phyloP scores from a whole-genome alignment of 148 eudicot genomes.

The Rhododendron ovatum region DNA sequence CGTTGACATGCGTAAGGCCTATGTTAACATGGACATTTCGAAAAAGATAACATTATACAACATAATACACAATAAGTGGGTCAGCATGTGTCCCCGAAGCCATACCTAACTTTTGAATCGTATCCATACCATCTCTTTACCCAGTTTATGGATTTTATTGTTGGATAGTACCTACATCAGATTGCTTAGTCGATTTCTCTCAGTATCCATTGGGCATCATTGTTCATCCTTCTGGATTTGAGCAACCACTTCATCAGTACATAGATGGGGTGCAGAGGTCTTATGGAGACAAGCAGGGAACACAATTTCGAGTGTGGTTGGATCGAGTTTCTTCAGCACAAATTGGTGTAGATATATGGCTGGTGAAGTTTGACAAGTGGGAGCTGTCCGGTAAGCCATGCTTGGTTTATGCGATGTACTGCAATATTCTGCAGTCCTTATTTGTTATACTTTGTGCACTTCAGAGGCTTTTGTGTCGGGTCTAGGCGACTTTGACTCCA shows the following conservation, averaged over 20 bases:
- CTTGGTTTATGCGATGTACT: neutral
- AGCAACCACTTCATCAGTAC: slow-evolving; percentile 31
- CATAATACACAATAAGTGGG: neutral
- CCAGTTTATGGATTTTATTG: neutral
- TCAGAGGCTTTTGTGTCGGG: neutral
- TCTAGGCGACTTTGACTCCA: neutral
- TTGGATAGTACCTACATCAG: neutral
- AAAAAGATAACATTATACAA: neutral
- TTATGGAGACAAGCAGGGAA: slow-evolving; percentile 43
- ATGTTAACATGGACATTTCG: neutral
- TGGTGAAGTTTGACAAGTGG: slow-evolving; percentile 58
- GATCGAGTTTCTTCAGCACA: slow-evolving; percentile 25
- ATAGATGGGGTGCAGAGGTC: slow-evolving; percentile 26
- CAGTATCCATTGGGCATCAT: slow-evolving; percentile 33
- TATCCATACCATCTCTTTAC: neutral
- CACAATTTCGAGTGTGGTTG: slow-evolving; percentile 42
- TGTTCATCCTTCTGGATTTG: slow-evolving; percentile 34
- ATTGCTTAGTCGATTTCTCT: neutral
- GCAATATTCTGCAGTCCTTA: neutral
- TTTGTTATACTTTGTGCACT: neutral
- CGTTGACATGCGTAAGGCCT: neutral
- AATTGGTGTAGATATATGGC: slow-evolving; percentile 56
- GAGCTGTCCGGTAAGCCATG: slow-evolving; percentile 39
- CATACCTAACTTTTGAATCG: neutral
- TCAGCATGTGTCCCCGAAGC: neutral